A percentile compares a stretch with the other conserved stretches of the same genome.
Conservation (phyloP, 2,329 filamentous ascomycete species). For the Venturia carpophila region DNA sequence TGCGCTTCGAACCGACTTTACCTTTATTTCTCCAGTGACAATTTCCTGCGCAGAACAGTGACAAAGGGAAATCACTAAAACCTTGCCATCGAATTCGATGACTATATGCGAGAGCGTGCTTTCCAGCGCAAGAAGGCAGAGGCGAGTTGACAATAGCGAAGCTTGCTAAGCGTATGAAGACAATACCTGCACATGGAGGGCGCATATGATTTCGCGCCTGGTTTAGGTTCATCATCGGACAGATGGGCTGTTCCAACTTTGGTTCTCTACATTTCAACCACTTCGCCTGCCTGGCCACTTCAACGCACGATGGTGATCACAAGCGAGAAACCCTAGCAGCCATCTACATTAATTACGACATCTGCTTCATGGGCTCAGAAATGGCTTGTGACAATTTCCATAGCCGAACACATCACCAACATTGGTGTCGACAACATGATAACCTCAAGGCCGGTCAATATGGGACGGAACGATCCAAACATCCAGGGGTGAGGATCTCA, state of each 20-base stretch:
- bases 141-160: not conserved
- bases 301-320: not conserved
- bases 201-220: not conserved
- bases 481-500: not conserved
- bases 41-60: not conserved
- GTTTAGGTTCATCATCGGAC: not conserved
- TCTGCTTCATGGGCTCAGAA: not conserved
- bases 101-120: not conserved
- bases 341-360: not conserved
- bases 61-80: not conserved
- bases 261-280: not conserved
- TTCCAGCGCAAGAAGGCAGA: not conserved
- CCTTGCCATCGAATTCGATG: not conserved
- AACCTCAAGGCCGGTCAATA: not conserved
- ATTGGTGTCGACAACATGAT: not conserved
- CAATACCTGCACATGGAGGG: not conserved
- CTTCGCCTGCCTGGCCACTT: not conserved
- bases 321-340: not conserved
- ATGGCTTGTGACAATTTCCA: not conserved
- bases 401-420: not conserved
- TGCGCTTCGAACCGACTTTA: not conserved
- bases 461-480: not conserved
- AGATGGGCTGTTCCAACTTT: not conserved
- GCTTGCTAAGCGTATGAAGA: too few relatives aligned
- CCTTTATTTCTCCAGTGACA: not conserved